These are phyloP conservation scores for Heliamphora ciliata DNA, from an alignment of 179 eudicot species.

Conservation along the genomic window DNA sequence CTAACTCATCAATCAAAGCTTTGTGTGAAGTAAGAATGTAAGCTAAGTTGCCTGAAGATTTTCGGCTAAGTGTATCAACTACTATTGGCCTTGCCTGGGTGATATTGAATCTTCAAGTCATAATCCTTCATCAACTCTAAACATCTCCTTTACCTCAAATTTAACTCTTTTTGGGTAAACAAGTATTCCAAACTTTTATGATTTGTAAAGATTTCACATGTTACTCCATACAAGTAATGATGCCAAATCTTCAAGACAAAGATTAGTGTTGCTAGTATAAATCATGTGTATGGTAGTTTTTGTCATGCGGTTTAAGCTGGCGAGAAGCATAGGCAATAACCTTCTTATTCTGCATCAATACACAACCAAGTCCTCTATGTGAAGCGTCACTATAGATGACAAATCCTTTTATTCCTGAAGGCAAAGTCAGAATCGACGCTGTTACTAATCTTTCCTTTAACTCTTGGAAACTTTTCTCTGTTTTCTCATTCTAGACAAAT, in stretches of 20 bases:
- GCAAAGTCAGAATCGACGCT: too few relatives aligned
- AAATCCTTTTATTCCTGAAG: too few relatives aligned
- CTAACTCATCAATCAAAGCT: background rate
- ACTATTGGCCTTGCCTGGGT: background rate
- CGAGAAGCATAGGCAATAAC: background rate
- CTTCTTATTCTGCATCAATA: too few relatives aligned
- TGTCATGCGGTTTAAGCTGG: background rate
- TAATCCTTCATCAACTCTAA: background rate
- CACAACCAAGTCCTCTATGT: background rate
- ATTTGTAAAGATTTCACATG: too few relatives aligned
- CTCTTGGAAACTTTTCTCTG: too few relatives aligned
- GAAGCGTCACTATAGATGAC: background rate
- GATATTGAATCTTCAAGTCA: background rate
- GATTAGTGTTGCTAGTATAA: background rate
- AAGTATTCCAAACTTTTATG: too few relatives aligned
- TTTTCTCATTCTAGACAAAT: too few relatives aligned
- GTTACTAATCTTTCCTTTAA: too few relatives aligned
- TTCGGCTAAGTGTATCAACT: background rate
- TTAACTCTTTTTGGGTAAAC: too few relatives aligned
- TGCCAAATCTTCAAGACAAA: too few relatives aligned
- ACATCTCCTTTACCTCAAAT: too few relatives aligned
- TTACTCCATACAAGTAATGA: too few relatives aligned
- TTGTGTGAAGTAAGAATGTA: background rate
- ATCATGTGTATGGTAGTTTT: background rate
- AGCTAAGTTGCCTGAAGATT: background rate